These are phyloP conservation scores for Ilyonectria destructans DNA, from an alignment of 2,329 filamentous ascomycete genomes.

Conservation along the genomic window DNA sequence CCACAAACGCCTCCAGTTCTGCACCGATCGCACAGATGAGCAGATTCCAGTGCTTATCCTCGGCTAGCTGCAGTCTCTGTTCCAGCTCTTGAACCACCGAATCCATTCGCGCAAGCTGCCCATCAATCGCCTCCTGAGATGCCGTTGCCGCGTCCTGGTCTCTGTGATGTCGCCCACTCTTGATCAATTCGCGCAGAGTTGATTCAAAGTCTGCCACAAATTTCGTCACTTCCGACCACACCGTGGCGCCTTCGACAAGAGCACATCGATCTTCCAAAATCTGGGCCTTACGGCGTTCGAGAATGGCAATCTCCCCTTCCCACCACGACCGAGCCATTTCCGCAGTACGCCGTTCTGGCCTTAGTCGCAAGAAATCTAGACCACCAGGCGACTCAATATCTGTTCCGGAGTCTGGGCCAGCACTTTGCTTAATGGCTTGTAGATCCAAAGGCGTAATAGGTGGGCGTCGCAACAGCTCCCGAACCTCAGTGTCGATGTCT, in stretches of 20 bases:
- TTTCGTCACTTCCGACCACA: slow-evolving; percentile 77
- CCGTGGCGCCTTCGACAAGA: slow-evolving; percentile 75
- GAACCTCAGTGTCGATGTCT: slow-evolving; percentile 76
- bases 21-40: slow-evolving; percentile 84
- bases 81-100: slow-evolving; percentile 71
- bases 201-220: slow-evolving; percentile 77
- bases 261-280: slow-evolving; percentile 76
- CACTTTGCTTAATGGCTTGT: slow-evolving; percentile 55
- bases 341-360: slow-evolving; percentile 76
- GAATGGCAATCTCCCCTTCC: slow-evolving; percentile 72
- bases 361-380: slow-evolving; percentile 72
- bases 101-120: slow-evolving; percentile 71
- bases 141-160: slow-evolving; percentile 52
- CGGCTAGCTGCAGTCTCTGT: slow-evolving; percentile 68
- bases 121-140: slow-evolving; percentile 59
- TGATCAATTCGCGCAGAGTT: slow-evolving; percentile 72
- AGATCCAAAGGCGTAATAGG: slow-evolving; percentile 69
- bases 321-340: slow-evolving; percentile 82
- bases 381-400: slow-evolving; percentile 56
- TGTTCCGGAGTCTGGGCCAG: slow-evolving; percentile 34
- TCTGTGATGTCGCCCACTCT: slow-evolving; percentile 44
- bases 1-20: slow-evolving; percentile 77
- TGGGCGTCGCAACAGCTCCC: slow-evolving; percentile 72
- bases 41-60: slow-evolving; percentile 79
- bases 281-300: slow-evolving; percentile 69